Evolutionary conservation across 2,329 filamentous ascomycete species (phyloP), one percentile per base, ranked within the genome.

Genomic region (Alternaria viburni): DNA sequence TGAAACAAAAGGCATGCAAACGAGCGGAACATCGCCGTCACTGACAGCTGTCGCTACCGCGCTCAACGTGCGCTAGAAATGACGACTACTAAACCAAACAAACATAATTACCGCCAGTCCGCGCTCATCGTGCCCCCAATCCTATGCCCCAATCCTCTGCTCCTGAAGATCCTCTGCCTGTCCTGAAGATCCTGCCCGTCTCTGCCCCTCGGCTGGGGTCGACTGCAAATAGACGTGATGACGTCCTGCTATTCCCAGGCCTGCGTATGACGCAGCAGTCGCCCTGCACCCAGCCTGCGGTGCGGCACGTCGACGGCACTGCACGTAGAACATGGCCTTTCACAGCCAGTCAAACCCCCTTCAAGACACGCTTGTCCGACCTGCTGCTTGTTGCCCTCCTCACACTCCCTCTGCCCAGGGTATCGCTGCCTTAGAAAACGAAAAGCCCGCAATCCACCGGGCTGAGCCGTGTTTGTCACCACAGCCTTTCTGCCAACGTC

Each of bases 1-100:
- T 63, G 66, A 69, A 69, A 71, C 69, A 61, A 63, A 36, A 63
- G 58, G 62, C 64, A 55, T 55, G 57, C 54, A 64, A 68, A 68
- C 65, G 56, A 46, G 59, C 62, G 66, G 60, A 49, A 41, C 12
- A 55, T 28, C 43, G 54, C 55, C 54, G 55, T 62, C 54, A 63
- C 45, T 47, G 64, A 60, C 61, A 61, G 44, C 49, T 45, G 47
- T 43, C 44, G 28, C 60, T 21, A 58, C 54, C 41, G 44, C 58
- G 17, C 21, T 15, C 15, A 41, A n/a, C 25, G 52, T 51, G 51
- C 60, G 21, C 25, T 30, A 21, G 17, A 28, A 28, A 25, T 17
- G 43, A 23, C 23, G 12, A 32, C 59, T 60, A 41, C 50, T 30
- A 41, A 32, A 32, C 51, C 57, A 57, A 64, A 50, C 50, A 64